Percentiles rank a stretch among this genome's conserved stretches.
Conservation (phyloP, 2,329 filamentous ascomycete species). For the Cercospora nicotianae region DNA sequence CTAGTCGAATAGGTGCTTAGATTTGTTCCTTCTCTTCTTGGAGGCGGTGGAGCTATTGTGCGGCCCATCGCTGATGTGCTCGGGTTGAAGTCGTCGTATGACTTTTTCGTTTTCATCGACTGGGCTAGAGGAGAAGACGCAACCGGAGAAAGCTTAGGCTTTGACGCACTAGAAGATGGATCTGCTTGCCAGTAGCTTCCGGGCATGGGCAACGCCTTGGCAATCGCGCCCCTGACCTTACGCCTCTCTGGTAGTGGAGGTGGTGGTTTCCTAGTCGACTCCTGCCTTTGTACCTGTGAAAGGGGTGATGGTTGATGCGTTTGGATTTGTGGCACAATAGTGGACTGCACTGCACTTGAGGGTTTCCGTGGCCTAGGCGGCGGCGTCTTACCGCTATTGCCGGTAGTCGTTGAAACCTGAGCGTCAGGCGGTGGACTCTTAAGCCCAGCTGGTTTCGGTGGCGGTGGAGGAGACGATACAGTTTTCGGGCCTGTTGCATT, state of each 20-base stretch:
- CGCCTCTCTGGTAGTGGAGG: conserved; percentile 39
- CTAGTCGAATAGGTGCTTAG: conserved; percentile 40
- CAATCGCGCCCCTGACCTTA: conserved; percentile 28
- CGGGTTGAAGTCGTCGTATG: conserved; percentile 27
- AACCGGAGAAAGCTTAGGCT: conserved; percentile 8
- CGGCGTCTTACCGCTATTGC: conserved; percentile 29
- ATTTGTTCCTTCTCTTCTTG: conserved; percentile 33
- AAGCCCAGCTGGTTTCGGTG: conserved; percentile 41
- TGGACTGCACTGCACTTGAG: conserved; percentile 36
- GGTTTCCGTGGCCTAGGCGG: conserved; percentile 42
- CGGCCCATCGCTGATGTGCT: conserved; percentile 20
- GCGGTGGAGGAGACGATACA: conserved; percentile 37
- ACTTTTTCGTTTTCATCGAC: conserved; percentile 21
- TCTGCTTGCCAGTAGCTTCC: conserved; percentile 24
- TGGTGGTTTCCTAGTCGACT: conserved; percentile 29
- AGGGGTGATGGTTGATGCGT: conserved; percentile 36
- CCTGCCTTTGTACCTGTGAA: conserved; percentile 38
- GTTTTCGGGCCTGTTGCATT: conserved; percentile 6
- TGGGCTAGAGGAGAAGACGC: conserved; percentile 22
- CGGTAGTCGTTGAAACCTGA: conserved; percentile 21
- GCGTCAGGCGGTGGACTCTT: conserved; percentile 41
- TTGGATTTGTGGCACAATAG: conserved; percentile 22
- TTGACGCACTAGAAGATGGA: conserved; percentile 7
- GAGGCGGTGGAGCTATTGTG: conserved; percentile 23
- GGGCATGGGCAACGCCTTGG: conserved; percentile 25